Percentiles rank a stretch among this genome's conserved stretches.
These are phyloP conservation scores for Thielaviopsis populi DNA, from an alignment of 2,329 filamentous ascomycete genomes.

Conservation along the genomic window DNA sequence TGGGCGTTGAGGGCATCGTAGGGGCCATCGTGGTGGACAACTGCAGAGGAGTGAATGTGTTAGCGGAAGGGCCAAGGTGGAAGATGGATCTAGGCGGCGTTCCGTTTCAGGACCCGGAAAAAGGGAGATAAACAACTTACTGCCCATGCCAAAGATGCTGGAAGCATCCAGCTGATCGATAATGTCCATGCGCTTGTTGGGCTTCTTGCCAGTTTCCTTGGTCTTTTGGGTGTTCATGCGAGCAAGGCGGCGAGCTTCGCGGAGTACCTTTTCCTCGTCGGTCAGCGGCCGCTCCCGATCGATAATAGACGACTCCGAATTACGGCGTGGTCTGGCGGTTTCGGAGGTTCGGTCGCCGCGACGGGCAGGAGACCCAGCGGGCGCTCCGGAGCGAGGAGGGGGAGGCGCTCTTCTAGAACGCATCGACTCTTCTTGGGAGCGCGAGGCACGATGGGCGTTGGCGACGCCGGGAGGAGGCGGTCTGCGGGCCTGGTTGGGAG, in stretches of 20 bases:
- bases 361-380: conserved; percentile 47
- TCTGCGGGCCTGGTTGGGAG: conserved; percentile 23
- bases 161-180: conserved; percentile 96
- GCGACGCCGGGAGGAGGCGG: conserved; percentile 44
- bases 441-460: conserved; percentile 52
- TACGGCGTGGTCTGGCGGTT: conserved; percentile 46
- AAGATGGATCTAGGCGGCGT: too few relatives aligned
- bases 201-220: conserved; percentile 32
- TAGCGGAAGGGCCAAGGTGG: conserved; percentile 11
- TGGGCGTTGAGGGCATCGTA: conserved; percentile 94
- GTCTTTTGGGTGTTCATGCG: conserved; percentile 29
- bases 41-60: conserved; percentile 35
- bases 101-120: too few relatives aligned
- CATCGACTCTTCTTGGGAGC: conserved; percentile 26
- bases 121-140: conserved; percentile 38
- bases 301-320: conserved; percentile 64
- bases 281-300: conserved; percentile 44
- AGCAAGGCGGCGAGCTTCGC: conserved; percentile 36
- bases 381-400: conserved; percentile 46
- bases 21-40: conserved; percentile 94
- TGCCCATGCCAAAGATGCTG: conserved; percentile 82
- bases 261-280: conserved; percentile 42
- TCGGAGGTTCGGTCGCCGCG: conserved; percentile 29
- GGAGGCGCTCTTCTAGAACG: conserved; percentile 31
- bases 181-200: conserved; percentile 54